Evolutionary conservation across 1,284 basidiomycete species (phyloP).

Genomic region (Apiotrichum veenhuisii): DNA sequence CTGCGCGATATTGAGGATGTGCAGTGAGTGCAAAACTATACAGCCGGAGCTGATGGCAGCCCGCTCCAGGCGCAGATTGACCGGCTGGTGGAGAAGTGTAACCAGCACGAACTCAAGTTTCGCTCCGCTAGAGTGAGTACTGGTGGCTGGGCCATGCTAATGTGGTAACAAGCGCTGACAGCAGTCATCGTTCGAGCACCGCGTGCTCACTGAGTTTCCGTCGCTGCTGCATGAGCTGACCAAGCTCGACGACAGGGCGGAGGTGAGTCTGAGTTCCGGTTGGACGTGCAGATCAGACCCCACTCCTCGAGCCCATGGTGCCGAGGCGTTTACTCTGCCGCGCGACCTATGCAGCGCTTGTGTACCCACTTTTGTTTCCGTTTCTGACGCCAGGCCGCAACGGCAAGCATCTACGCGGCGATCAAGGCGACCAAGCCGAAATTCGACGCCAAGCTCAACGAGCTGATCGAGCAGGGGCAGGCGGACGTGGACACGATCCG

Average conservation of each 20-base stretch:
- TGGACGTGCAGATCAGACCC: neutral
- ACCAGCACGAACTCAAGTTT: conserved; percentile 41
- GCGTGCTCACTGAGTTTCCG: conserved; percentile 35
- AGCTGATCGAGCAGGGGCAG: conserved; percentile 18
- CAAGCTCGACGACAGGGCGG: conserved; percentile 35
- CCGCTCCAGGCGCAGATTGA: conserved; percentile 38
- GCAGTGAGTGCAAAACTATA: neutral
- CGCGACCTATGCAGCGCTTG: too few relatives aligned
- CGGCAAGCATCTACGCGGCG: conserved; percentile 20
- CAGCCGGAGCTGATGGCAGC: conserved; percentile 12
- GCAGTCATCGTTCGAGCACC: conserved; percentile 41
- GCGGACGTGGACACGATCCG: conserved; percentile 36
- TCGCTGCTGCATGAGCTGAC: conserved; percentile 24
- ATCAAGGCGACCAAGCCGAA: conserved; percentile 20
- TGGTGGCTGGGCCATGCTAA: rapidly evolving
- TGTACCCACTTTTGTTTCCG: too few relatives aligned
- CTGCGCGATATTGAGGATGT: neutral
- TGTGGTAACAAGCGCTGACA: too few relatives aligned
- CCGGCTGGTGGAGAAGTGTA: conserved; percentile 29
- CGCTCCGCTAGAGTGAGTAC: conserved; percentile 31
- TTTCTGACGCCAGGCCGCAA: conserved; percentile 19
- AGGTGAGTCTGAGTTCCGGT: too few relatives aligned
- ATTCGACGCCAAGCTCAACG: conserved; percentile 21
- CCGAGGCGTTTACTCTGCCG: too few relatives aligned
- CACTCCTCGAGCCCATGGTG: too few relatives aligned